Conservation (phyloP, 2,329 filamentous ascomycete species). For the Lachnellula suecica region DNA sequence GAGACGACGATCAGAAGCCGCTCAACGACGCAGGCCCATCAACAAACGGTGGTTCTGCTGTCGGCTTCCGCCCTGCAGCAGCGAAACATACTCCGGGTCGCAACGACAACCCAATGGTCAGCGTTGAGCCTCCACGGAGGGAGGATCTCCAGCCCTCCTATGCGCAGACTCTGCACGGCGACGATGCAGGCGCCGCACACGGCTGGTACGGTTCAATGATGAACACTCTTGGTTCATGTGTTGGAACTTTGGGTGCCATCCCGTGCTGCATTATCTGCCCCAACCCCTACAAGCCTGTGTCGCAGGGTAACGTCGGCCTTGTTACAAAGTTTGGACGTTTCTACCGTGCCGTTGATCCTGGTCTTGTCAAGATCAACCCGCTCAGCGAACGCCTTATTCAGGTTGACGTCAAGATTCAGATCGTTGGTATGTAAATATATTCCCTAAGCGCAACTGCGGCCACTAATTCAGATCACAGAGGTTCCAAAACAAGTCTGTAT, state of each 20-base stretch:
- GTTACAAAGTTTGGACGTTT: conserved; percentile 96
- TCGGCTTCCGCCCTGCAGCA: conserved; percentile 14
- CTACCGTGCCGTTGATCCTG: conserved; percentile 92
- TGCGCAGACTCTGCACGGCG: conserved; percentile 60
- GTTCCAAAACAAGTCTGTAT: conserved; percentile 97
- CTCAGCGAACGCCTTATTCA: conserved; percentile 86
- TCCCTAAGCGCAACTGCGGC: not conserved
- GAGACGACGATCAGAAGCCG: conserved; percentile 13
- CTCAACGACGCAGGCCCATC: conserved; percentile 31
- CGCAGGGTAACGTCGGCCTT: conserved; percentile 90
- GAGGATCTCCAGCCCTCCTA: conserved; percentile 79
- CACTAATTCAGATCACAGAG: conserved; percentile 46
- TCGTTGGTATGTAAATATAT: conserved; percentile 57
- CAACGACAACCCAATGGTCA: conserved; percentile 49
- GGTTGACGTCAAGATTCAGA: conserved; percentile 99
- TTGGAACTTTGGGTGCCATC: conserved; percentile 81
- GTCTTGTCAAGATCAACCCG: conserved; percentile 96
- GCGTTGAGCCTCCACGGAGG: conserved; percentile 75
- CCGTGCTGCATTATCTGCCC: conserved; percentile 91
- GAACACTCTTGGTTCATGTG: conserved; percentile 68
- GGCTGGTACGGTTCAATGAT: conserved; percentile 93
- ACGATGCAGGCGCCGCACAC: conserved; percentile 67
- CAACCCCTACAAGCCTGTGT: conserved; percentile 92
- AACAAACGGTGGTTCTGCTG: conserved; percentile 15
- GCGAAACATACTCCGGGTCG: conserved; percentile 19